Base-by-base conservation (phyloP, 805 yeast genomes). In the Kuraishia piskuri region DNA sequence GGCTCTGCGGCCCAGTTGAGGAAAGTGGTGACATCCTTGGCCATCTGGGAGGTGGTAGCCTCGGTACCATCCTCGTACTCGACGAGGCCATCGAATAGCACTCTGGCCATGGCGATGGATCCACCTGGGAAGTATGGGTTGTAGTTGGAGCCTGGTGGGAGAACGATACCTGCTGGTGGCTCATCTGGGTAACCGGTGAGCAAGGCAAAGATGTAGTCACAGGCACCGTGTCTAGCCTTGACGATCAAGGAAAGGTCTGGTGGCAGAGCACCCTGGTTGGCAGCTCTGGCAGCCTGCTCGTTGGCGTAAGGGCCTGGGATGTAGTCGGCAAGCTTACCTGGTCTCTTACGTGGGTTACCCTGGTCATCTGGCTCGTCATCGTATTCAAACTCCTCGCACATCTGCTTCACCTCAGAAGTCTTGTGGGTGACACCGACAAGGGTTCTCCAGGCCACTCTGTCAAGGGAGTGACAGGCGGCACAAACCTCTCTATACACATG, bases 71-170 rank as follows among this genome's bases (percentile, higher is more conserved):
- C 99, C 72, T 94, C 99, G 75, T 84, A 94, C 79, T 94, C 99
- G 59, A 94, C 99, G 68, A 94, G 80, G 61, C 89, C 99, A 70
- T 94, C 99, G 64, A 91, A 94, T 72, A 94, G 80, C 56, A 92
- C 98, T 78, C 99, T 88, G 69, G 89, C 98, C 99, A 94, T 94
- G 63, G 97, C 99, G 78, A 94, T 92, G 47, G 97, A 81, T 61
- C 99, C 98, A 76, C 98, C 98, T 71, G 99, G 98, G 96, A 94
- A 94, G 81, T 94, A 94, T 68, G 99, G 99, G 82, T 94, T 94
- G 78, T 94, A 94, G 85, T 94, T 94, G 58, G 96, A 73, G 59
- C 99, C 99, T 58, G 89, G 87, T 55, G 98, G 95, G 64, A 94
- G 79, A 52, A 72, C 79, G 56, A 89, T 97, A 78, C 99, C 99